phyloP scores from a whole-genome alignment of 2,329 filamentous ascomycete genomes.

The Dryadomyces sulphureus region DNA sequence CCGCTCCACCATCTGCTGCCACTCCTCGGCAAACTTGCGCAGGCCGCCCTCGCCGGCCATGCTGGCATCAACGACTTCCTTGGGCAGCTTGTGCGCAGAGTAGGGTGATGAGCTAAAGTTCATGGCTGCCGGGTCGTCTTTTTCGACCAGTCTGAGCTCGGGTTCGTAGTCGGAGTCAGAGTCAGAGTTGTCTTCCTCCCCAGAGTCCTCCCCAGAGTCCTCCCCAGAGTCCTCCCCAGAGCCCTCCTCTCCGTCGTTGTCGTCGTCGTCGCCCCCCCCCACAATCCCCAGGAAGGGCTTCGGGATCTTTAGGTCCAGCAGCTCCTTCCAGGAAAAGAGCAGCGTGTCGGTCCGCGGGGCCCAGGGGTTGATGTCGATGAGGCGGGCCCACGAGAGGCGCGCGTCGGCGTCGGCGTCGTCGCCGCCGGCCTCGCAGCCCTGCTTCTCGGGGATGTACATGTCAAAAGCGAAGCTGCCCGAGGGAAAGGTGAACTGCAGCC shows the following conservation, averaged over 20 bases:
- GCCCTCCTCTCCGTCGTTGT: slow-evolving; percentile 23
- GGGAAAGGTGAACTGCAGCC: slow-evolving; percentile 62
- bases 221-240: slow-evolving; percentile 21
- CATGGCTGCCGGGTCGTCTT: slow-evolving; percentile 72
- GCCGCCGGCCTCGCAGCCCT: slow-evolving; percentile 23
- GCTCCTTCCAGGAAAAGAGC: slow-evolving; percentile 79
- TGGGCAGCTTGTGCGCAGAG: slow-evolving; percentile 88
- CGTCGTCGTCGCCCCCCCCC: slow-evolving; percentile 13
- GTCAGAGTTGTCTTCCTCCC: slow-evolving; percentile 15
- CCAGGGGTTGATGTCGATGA: slow-evolving; percentile 95
- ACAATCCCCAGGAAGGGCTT: slow-evolving; percentile 36
- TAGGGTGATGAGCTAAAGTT: slow-evolving; percentile 77
- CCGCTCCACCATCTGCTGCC: slow-evolving; percentile 40
- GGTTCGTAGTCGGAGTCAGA: slow-evolving; percentile 47
- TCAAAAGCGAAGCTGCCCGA: slow-evolving; percentile 82
- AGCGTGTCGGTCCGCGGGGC: slow-evolving; percentile 77
- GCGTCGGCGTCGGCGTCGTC: slow-evolving; percentile 25
- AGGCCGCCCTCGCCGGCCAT: slow-evolving; percentile 58
- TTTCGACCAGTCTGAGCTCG: slow-evolving; percentile 68
- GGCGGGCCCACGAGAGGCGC: slow-evolving; percentile 58
- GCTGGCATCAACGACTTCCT: slow-evolving; percentile 70
- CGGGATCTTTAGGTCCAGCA: slow-evolving; percentile 56
- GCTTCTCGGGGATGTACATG: slow-evolving; percentile 66
- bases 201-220: slow-evolving; percentile 20
- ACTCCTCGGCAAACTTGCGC: slow-evolving; percentile 64